These are phyloP conservation scores for Misopates orontium DNA, from an alignment of 257 asterid species.

Conservation along the genomic window DNA sequence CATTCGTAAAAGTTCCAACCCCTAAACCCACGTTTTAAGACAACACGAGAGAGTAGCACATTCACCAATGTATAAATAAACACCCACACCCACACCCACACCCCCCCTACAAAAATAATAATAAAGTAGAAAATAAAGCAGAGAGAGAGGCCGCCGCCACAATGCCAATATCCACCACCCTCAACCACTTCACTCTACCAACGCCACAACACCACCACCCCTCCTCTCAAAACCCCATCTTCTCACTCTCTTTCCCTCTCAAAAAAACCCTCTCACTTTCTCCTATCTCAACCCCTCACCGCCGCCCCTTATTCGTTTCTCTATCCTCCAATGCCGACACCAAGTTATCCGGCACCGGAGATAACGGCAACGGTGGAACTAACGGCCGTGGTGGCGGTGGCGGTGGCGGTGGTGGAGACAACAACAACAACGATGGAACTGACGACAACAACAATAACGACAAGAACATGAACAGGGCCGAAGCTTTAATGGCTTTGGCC, in stretches of 20 bases:
- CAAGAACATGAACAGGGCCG: slow-evolving; percentile 50
- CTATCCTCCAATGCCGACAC: slow-evolving; percentile 13
- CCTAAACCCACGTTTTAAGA: too few species aligned
- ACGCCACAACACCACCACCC: slow-evolving; percentile 17
- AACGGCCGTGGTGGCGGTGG: slow-evolving; percentile 46
- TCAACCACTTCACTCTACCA: slow-evolving; percentile 25
- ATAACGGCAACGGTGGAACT: slow-evolving; percentile 17
- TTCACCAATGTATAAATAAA: too few species aligned
- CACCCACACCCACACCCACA: too few species aligned
- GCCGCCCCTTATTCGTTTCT: slow-evolving; percentile 33
- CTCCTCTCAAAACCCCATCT: too few species aligned
- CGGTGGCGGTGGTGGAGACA: slow-evolving; percentile 35
- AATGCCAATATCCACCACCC: slow-evolving; percentile 43
- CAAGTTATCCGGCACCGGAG: slow-evolving; percentile 9
- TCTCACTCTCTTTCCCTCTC: slow-evolving; percentile 26
- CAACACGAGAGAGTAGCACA: too few species aligned
- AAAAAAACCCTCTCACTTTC: slow-evolving; percentile 24
- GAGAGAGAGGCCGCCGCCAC: slow-evolving; percentile 9
- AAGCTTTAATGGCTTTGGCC: slow-evolving; percentile 56
- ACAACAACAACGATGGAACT: slow-evolving; percentile 17
- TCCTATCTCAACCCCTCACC: neutral
- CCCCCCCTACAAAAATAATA: too few species aligned
- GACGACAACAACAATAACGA: slow-evolving; percentile 39
- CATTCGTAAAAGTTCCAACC: too few species aligned
- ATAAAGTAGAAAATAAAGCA: too few species aligned